phyloP scores from a whole-genome alignment of 257 asterid species.

The Fraxinus quadrangulata region DNA sequence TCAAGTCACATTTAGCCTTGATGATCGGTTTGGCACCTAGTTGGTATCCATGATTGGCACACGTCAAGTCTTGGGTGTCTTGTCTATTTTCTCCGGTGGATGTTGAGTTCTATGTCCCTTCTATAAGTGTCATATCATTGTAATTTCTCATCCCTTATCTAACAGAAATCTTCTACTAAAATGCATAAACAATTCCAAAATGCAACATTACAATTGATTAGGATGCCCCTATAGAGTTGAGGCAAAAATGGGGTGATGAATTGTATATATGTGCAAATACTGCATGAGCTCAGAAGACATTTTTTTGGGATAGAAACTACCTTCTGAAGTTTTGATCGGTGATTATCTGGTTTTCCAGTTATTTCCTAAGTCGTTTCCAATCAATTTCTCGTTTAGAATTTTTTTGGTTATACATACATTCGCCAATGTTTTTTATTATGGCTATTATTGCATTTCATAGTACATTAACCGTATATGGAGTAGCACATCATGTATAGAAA shows the following conservation, averaged over 20 bases:
- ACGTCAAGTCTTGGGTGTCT: background rate
- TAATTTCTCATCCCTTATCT: background rate
- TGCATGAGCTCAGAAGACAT: background rate
- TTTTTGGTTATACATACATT: background rate
- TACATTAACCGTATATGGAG: background rate
- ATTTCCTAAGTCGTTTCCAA: background rate
- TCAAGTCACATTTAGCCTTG: background rate
- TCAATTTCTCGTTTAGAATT: background rate
- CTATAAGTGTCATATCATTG: background rate
- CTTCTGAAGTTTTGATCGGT: background rate
- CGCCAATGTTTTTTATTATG: background rate
- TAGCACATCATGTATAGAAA: background rate
- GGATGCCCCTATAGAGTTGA: background rate
- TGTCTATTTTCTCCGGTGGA: background rate
- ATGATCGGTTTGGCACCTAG: background rate
- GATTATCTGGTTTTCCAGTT: background rate
- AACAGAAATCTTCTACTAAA: background rate
- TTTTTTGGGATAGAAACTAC: background rate
- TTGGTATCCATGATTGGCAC: background rate
- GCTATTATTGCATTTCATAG: background rate
- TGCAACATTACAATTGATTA: background rate
- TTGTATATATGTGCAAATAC: background rate
- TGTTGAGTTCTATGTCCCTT: background rate
- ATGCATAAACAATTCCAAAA: background rate
- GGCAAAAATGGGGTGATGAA: background rate